These are phyloP conservation scores for Cyclostephanos invisitatus DNA, from an alignment of 108 stramenopile genomes.

Conservation along the genomic window DNA sequence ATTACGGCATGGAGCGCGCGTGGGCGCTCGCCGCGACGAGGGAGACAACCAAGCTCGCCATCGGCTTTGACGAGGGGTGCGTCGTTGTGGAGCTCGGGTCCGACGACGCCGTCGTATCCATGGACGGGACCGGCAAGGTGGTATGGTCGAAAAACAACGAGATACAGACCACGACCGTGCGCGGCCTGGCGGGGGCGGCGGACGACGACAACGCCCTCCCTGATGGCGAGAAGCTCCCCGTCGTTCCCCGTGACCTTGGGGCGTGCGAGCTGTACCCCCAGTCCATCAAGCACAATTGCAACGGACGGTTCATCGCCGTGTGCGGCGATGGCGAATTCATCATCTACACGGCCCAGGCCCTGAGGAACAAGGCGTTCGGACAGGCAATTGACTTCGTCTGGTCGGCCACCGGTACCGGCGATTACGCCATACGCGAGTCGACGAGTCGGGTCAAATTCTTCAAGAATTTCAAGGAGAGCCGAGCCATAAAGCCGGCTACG, in stretches of 20 bases:
- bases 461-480: slow-evolving; percentile 93
- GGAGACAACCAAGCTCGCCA: slow-evolving; percentile 95
- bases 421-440: slow-evolving; percentile 97
- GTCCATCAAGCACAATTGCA: slow-evolving; percentile 96
- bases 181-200: slow-evolving; percentile 71
- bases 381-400: slow-evolving; percentile 98
- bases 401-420: slow-evolving; percentile 94
- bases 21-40: slow-evolving; percentile 95
- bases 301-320: slow-evolving; percentile 97
- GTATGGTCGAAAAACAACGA: slow-evolving; percentile 98
- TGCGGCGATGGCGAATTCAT: slow-evolving; percentile 99
- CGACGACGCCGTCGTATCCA: slow-evolving; percentile 97
- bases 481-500: slow-evolving; percentile 86
- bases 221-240: slow-evolving; percentile 86
- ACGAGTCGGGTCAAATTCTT: slow-evolving; percentile 91
- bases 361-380: slow-evolving; percentile 98
- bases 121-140: slow-evolving; percentile 96
- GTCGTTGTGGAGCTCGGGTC: slow-evolving; percentile 97
- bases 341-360: slow-evolving; percentile 97
- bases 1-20: slow-evolving; percentile 99
- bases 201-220: slow-evolving; percentile 81
- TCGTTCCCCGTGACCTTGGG: slow-evolving; percentile 90
- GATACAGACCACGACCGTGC: slow-evolving; percentile 91
- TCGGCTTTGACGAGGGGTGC: slow-evolving; percentile 99
- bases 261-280: slow-evolving; percentile 96